Evolutionary conservation across 2,329 filamentous ascomycete genomes (phyloP), one percentile per base, ranked within the genome.

Genomic region (Trichophyton simii): DNA sequence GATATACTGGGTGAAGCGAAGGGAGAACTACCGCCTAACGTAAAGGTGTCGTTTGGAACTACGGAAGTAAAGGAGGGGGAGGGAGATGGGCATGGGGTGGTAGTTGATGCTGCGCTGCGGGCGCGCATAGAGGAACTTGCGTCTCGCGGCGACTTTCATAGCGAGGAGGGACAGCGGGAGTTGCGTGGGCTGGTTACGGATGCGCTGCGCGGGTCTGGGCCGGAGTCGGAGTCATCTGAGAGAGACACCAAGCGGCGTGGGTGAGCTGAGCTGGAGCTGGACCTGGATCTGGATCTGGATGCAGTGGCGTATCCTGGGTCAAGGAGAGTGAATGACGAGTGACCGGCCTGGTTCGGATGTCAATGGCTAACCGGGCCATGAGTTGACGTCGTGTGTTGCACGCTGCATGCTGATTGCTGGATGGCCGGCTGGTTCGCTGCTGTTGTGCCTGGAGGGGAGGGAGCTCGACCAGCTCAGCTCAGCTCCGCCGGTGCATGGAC

Each of bases 51-150:
- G 36, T 75, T 97, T 62, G 88, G 87, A 1, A 85, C 94, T 79
- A 79, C 82, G 4, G 82, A 87, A 67, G 72, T 73, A 66, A 70
- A 58, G 42, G 78, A 73, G 0, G 79, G 83, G 4, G 82, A 87
- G 67, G 72, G 74, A 66, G 70, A 54, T 41, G 78, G 73, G 0
- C 78, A 83, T 52, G 84, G 83, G 11, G 80, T 78, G 1, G 84
- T 86, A 62, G 83, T 87, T 7, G 91, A 97, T 70, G 85, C 89
- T 1, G 91, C 91, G 66, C 89, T 99, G 66, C 84, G 87, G 70
- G 80, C 87, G 66, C 82, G 89, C 60, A 97, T 99, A 70, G 91
- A 97, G 69, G 88, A 96, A 73, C 76, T 99, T 63, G 91, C 94
- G 1, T 82, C 86, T 41, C 81, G 90, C 46, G 85, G 87, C 25